Conservation (phyloP, 768 basidiomycete genomes). For the Pulveroboletus sp. region DNA sequence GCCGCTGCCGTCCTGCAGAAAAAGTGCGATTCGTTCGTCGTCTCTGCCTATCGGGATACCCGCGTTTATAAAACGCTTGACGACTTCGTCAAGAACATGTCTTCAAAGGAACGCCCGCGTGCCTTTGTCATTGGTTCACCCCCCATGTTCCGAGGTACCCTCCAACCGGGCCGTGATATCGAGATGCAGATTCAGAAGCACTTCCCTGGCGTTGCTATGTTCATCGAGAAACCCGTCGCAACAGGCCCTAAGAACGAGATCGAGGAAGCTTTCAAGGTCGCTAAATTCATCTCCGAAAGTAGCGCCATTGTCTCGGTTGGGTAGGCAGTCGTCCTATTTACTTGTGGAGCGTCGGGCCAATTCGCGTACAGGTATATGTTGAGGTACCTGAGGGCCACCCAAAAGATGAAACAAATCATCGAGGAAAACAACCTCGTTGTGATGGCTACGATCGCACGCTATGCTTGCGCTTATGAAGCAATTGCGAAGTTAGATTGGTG, state of each 20-base stretch:
- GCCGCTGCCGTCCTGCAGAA: slow-evolving; percentile 76
- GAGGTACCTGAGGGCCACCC: slow-evolving; percentile 87
- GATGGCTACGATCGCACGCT: slow-evolving; percentile 94
- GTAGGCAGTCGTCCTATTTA: slow-evolving; percentile 36
- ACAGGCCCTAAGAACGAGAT: slow-evolving; percentile 72
- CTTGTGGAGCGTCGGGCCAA: not conserved
- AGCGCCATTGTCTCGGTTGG: slow-evolving; percentile 85
- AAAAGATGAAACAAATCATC: slow-evolving; percentile 96
- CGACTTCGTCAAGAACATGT: slow-evolving; percentile 73
- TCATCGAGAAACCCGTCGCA: slow-evolving; percentile 90
- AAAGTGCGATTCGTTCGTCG: slow-evolving; percentile 91
- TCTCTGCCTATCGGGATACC: slow-evolving; percentile 88
- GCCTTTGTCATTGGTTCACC: slow-evolving; percentile 88
- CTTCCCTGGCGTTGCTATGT: slow-evolving; percentile 86
- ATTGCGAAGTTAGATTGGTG: slow-evolving; percentile 88
- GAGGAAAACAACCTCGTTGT: slow-evolving; percentile 90
- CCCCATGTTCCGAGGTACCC: slow-evolving; percentile 87
- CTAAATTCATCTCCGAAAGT: slow-evolving; percentile 63
- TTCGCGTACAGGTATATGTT: slow-evolving; percentile 71
- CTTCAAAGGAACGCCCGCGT: slow-evolving; percentile 61
- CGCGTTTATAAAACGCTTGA: slow-evolving; percentile 79
- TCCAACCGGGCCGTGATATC: slow-evolving; percentile 71
- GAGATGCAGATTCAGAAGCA: slow-evolving; percentile 82
- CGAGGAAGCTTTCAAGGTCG: slow-evolving; percentile 63
- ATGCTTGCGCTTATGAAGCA: slow-evolving; percentile 81